Percentiles rank a stretch among this genome's conserved stretches.
These are phyloP conservation scores for Fusarium papillatum DNA, from an alignment of 2,329 filamentous ascomycete species.

Conservation along the genomic window DNA sequence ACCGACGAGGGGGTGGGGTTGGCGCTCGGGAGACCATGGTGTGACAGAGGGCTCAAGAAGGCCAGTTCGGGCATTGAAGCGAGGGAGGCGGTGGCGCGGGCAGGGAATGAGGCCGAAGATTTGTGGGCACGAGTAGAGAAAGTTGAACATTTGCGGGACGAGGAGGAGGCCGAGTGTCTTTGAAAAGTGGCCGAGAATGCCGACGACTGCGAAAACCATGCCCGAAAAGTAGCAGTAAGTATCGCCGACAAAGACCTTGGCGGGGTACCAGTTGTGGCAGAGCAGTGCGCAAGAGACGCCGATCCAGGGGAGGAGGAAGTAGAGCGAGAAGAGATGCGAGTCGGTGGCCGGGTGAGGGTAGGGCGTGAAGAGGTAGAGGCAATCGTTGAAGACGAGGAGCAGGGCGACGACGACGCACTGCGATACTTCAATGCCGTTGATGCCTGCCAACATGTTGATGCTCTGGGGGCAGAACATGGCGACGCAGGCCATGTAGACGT, in stretches of 20 bases:
- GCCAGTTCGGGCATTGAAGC: conserved; percentile 88
- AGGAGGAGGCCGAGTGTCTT: conserved; percentile 95
- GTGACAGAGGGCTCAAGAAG: conserved; percentile 90
- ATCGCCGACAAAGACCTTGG: conserved; percentile 95
- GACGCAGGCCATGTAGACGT: conserved; percentile 95
- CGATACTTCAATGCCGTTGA: conserved; percentile 97
- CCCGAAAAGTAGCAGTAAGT: conserved; percentile 99
- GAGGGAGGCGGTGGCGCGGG: conserved; percentile 90
- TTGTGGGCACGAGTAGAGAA: conserved; percentile 92
- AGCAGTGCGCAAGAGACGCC: conserved; percentile 91
- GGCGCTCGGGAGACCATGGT: conserved; percentile 76
- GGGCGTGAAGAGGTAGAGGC: conserved; percentile 85
- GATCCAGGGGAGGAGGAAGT: conserved; percentile 93
- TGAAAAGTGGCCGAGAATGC: conserved; percentile 97
- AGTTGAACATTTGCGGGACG: conserved; percentile 96
- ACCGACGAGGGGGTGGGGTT: conserved; percentile 76
- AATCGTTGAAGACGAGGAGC: conserved; percentile 88
- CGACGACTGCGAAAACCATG: conserved; percentile 98
- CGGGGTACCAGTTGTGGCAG: conserved; percentile 95
- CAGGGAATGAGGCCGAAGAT: conserved; percentile 92
- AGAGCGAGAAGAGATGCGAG: conserved; percentile 95
- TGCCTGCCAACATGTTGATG: conserved; percentile 99
- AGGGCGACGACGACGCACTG: conserved; percentile 93
- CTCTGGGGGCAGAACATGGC: conserved; percentile 99
- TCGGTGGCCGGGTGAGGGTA: conserved; percentile 96